phyloP scores from a whole-genome alignment of 805 yeast genomes.

The Candida adriatica region DNA sequence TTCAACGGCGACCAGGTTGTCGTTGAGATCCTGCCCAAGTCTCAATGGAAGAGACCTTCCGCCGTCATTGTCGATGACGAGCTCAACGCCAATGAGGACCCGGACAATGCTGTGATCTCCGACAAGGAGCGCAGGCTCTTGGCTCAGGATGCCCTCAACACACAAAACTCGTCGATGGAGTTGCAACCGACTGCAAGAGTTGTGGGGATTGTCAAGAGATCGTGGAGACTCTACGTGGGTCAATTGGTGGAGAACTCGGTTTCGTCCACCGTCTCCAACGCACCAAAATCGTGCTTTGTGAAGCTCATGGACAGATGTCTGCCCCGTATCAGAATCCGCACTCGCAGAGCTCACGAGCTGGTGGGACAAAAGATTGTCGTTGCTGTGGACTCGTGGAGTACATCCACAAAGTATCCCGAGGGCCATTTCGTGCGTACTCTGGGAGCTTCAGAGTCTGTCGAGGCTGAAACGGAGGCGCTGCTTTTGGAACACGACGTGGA shows the following conservation, averaged over 20 bases:
- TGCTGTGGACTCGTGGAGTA: conserved; percentile 90
- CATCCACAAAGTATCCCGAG: conserved; percentile 75
- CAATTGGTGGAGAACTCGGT: conserved; percentile 79
- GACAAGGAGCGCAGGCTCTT: conserved; percentile 67
- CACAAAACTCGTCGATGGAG: conserved; percentile 46
- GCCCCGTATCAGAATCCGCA: conserved; percentile 80
- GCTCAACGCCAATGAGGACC: conserved; percentile 27
- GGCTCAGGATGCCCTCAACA: conserved; percentile 68
- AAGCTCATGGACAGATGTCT: conserved; percentile 82
- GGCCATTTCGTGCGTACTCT: conserved; percentile 90
- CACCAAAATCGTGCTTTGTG: conserved; percentile 76
- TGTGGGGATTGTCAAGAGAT: conserved; percentile 81
- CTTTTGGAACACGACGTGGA: conserved; percentile 94
- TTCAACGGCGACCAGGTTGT: conserved; percentile 91
- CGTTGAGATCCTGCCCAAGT: conserved; percentile 79
- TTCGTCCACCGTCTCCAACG: conserved; percentile 48
- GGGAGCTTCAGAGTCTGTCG: conserved; percentile 86
- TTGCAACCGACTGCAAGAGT: conserved; percentile 91
- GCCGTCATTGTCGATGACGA: conserved; percentile 60
- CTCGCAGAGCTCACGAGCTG: conserved; percentile 78
- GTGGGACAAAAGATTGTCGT: conserved; percentile 88
- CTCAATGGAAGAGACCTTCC: conserved; percentile 85
- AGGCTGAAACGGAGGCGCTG: conserved; percentile 94
- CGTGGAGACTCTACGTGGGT: conserved; percentile 96
- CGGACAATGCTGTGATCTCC: conserved; percentile 42